phyloP scores from a whole-genome alignment of 345 rosid species.

The Pseudoturritis turrita region DNA sequence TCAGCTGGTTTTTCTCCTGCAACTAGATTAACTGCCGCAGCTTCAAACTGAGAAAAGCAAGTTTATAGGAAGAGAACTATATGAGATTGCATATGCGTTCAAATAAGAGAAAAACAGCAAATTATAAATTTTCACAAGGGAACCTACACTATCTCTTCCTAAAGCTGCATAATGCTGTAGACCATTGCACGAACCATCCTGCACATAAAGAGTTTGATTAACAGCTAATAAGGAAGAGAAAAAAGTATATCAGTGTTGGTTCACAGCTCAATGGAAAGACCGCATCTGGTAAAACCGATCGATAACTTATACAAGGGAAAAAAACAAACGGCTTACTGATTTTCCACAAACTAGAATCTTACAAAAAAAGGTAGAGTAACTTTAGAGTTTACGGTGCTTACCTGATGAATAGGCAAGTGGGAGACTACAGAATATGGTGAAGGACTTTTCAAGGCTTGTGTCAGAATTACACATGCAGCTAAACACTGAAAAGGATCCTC shows the following conservation, averaged over 20 bases:
- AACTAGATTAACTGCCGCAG: constrained; percentile 92
- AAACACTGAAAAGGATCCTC: constrained; percentile 99
- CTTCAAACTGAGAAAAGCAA: constrained; percentile 61
- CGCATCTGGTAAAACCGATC: neutral
- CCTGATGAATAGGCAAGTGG: constrained; percentile 97
- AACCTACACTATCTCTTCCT: constrained; percentile 88
- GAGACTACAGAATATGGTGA: constrained; percentile 67
- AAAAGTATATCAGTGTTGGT: neutral
- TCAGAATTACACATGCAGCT: constrained; percentile 81
- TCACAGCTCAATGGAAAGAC: neutral
- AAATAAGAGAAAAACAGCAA: neutral
- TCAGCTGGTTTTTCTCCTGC: constrained; percentile 85
- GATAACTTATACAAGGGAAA: neutral
- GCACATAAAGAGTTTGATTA: neutral
- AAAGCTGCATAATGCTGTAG: constrained; percentile 97
- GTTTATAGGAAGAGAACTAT: constrained; percentile 16
- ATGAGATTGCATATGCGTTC: neutral
- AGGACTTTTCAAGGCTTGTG: constrained; percentile 82
- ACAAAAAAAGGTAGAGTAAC: neutral
- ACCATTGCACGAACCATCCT: constrained; percentile 99
- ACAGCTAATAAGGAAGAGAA: neutral
- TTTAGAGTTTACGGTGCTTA: constrained; percentile 27
- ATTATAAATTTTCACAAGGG: constrained; percentile 9
- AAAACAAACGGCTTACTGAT: neutral
- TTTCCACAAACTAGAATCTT: neutral